Conservation (phyloP, 169 alveolate species). For the Cryptosporidium sp. region DNA sequence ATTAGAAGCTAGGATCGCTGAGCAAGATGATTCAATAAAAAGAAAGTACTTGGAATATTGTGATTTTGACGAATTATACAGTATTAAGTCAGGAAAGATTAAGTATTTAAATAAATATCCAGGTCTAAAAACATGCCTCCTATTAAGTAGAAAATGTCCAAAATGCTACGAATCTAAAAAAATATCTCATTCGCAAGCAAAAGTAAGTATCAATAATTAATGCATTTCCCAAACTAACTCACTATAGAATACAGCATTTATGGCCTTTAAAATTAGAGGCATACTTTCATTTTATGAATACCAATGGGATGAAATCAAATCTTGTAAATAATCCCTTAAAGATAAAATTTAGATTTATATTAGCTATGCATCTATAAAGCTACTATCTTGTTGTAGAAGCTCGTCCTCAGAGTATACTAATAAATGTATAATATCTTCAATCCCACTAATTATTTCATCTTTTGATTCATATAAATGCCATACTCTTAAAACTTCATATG, state of each 20-base stretch:
- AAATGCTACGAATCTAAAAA: constrained; percentile 33
- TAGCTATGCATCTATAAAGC: neutral
- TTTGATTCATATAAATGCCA: constrained; percentile 69
- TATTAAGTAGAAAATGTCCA: constrained; percentile 42
- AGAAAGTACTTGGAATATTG: constrained; percentile 30
- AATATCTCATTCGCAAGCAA: constrained; percentile 37
- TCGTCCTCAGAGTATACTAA: constrained; percentile 58
- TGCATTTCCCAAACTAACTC: neutral
- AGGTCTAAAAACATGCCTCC: constrained; percentile 6
- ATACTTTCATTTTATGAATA: constrained; percentile 37
- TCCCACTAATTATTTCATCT: constrained; percentile 12
- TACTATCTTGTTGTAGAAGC: constrained; percentile 16
- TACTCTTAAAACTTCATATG: constrained; percentile 59
- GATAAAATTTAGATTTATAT: neutral
- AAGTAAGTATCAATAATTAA: constrained; percentile 3
- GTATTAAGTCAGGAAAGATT: constrained; percentile 4
- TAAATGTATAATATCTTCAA: constrained; percentile 43
- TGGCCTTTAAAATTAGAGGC: constrained; percentile 54
- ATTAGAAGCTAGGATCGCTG: constrained; percentile 67
- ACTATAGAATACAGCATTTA: constrained; percentile 39
- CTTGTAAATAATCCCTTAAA: neutral
- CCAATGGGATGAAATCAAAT: constrained; percentile 40
- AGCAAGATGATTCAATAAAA: constrained; percentile 40
- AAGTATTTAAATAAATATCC: constrained; percentile 21
- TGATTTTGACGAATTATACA: constrained; percentile 29